Base-by-base conservation (phyloP, 495 filamentous ascomycete genomes). In the Trichoderma asperelloides region DNA sequence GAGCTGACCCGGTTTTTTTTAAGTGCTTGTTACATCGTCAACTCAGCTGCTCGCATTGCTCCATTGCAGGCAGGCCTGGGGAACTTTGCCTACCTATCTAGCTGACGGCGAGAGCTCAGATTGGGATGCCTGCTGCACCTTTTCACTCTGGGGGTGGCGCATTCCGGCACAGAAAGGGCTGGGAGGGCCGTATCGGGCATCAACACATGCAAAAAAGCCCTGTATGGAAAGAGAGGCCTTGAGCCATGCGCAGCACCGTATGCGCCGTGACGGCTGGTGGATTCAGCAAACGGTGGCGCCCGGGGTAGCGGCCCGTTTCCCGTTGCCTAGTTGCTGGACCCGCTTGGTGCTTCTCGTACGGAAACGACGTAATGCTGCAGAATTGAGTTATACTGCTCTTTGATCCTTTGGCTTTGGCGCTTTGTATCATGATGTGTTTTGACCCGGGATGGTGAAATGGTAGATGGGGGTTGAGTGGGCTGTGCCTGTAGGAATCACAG, bases 291-390 rank as follows among this genome's bases (percentile, higher is more conserved):
- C 33, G 33, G 33, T 37, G 33, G 33, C 33, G 33, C 33, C 33
- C 33, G 33, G 33, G 33, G 33, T 37, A 47, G n/a, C 43, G 43
- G 43, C 6, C 43, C 43, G 43, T 47, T n/a, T 47, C 43, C 43
- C 43, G 43, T 47, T 47, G 43, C 43, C 43, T 47, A 47, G 43
- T 13, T n/a, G 43, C 13, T 47, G 43, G 43, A 47, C n/a, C 43
- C 43, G n/a, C 43, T 47, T 47, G 12, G 25, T 30, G 27, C 11
- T 3, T 25, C 55, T 18, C 28, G 55, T 12, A 18, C 27, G 18
- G 18, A 2, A 60, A 60, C 55, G 55, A 60, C 55, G 55, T 51
- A 51, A 51, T 51, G 47, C 18, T 51, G 47, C 47, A 51, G 47
- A 23, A 51, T 21, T 21, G 21, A 18, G 21, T 21, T 21, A 21